phyloP scores from a whole-genome alignment of 2,329 filamentous ascomycete genomes.

The Nemania serpens region DNA sequence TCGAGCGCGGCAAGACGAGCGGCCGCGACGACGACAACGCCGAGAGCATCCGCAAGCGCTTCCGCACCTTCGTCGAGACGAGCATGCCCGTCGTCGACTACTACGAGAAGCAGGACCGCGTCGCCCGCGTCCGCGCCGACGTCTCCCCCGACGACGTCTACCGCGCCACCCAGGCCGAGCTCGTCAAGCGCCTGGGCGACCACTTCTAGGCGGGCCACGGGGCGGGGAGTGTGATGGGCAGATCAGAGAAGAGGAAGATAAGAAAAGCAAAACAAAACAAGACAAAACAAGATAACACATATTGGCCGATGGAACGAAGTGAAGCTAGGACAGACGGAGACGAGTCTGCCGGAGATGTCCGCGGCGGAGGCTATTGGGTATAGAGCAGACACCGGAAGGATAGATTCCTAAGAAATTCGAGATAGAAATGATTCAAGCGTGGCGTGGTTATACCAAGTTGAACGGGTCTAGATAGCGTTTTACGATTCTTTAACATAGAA shows the following conservation, averaged over 20 bases:
- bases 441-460: conserved; percentile 17
- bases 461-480: conserved; percentile 20
- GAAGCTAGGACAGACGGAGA: not conserved
- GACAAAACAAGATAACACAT: too few species aligned
- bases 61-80: conserved; percentile 90
- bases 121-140: conserved; percentile 79
- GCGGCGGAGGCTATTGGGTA: conserved; percentile 2
- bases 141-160: conserved; percentile 67
- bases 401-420: conserved; percentile 5
- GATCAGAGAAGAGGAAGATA: not conserved
- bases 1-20: conserved; percentile 91
- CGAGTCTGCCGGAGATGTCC: not conserved
- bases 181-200: conserved; percentile 55
- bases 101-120: conserved; percentile 75
- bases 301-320: not conserved
- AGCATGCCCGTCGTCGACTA: conserved; percentile 96
- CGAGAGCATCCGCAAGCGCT: conserved; percentile 95
- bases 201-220: conserved; percentile 37
- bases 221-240: not conserved
- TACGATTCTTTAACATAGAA: conserved; percentile 15
- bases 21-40: conserved; percentile 92
- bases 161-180: conserved; percentile 54
- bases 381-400: conserved; percentile 18
- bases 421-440: conserved; percentile 14
- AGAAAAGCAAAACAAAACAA: not conserved